phyloP scores from a whole-genome alignment of 495 filamentous ascomycete genomes.

The Lasiosphaeris hirsuta region DNA sequence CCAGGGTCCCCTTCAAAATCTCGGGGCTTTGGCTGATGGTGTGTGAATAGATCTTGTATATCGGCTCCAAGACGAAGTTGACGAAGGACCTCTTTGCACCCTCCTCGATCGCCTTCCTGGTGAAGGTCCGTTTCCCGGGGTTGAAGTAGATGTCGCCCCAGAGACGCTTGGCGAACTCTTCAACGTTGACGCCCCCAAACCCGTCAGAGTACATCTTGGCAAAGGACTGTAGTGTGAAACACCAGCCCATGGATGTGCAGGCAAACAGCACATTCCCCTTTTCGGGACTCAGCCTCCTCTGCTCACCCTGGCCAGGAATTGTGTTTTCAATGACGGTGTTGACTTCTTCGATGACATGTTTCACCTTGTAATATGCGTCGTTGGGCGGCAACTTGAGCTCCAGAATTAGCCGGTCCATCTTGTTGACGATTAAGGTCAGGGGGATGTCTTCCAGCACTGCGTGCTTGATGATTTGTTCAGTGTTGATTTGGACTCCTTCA shows the following conservation, averaged over 20 bases:
- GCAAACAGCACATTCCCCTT: conserved; percentile 97
- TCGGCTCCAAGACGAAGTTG: conserved; percentile 90
- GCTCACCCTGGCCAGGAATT: conserved; percentile 78
- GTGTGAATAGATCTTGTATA: conserved; percentile 97
- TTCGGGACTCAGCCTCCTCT: conserved; percentile 82
- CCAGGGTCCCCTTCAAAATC: conserved; percentile 77
- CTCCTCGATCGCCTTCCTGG: conserved; percentile 78
- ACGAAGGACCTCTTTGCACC: conserved; percentile 83
- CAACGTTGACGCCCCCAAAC: conserved; percentile 72
- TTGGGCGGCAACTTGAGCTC: conserved; percentile 92
- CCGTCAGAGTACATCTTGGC: conserved; percentile 93
- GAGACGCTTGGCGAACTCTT: conserved; percentile 74
- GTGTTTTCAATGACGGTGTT: conserved; percentile 91
- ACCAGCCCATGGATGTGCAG: conserved; percentile 91
- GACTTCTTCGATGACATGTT: conserved; percentile 95
- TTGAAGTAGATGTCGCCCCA: conserved; percentile 99
- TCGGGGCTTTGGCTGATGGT: conserved; percentile 89
- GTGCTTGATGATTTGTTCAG: conserved; percentile 94
- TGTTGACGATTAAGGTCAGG: conserved; percentile 88
- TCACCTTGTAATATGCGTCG: conserved; percentile 97
- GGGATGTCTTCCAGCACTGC: conserved; percentile 88
- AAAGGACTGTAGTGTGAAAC: conserved; percentile 89
- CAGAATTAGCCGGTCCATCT: conserved; percentile 91
- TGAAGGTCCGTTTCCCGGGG: conserved; percentile 83
- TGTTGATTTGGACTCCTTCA: conserved; percentile 96